A percentile compares a stretch with the other conserved stretches of the same genome.
Evolutionary conservation across 495 filamentous ascomycete species (phyloP).

Genomic region (Penicillium lividum): DNA sequence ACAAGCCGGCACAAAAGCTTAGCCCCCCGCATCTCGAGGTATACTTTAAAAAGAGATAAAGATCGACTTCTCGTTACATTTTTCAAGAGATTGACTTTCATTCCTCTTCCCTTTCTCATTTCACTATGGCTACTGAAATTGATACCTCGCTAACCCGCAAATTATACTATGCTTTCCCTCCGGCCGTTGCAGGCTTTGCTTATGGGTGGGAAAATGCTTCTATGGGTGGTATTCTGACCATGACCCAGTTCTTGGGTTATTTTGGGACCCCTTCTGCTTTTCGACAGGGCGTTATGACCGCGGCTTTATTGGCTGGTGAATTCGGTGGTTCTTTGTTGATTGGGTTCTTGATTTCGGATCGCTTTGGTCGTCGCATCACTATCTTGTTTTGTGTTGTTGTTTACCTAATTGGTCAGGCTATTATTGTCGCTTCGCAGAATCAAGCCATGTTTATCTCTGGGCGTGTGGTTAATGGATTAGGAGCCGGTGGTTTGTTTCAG

Average conservation of each 20-base stretch:
- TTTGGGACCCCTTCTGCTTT: conserved; percentile 3
- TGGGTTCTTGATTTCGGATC: conserved; percentile 2
- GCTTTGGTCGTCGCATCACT: conserved; percentile 4
- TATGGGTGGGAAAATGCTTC: conserved; percentile 6
- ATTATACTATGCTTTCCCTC: conserved; percentile 4
- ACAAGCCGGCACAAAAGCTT: conserved; percentile 4
- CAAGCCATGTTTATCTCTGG: conserved; percentile 3
- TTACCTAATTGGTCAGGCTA: conserved; percentile 2
- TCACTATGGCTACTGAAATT: conserved; percentile 4
- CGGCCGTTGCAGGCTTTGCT: conserved; percentile 1
- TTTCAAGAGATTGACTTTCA: not conserved
- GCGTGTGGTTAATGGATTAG: conserved; percentile 1
- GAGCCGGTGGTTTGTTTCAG: conserved; percentile 4
- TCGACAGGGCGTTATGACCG: conserved; percentile 3
- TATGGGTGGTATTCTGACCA: conserved; percentile 4
- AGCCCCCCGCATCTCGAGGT: conserved; percentile 1
- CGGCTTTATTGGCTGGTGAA: not conserved
- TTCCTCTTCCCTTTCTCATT: not conserved
- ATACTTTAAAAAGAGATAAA: not conserved
- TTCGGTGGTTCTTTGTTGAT: conserved; percentile 1
- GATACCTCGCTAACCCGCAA: not conserved
- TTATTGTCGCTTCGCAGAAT: conserved; percentile 3
- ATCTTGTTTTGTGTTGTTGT: conserved; percentile 3
- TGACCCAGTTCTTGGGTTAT: conserved; percentile 5
- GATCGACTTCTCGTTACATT: too few species aligned